Evolutionary conservation across 768 basidiomycete genomes (phyloP).

Genomic region (Phanerochaete carnosa): DNA sequence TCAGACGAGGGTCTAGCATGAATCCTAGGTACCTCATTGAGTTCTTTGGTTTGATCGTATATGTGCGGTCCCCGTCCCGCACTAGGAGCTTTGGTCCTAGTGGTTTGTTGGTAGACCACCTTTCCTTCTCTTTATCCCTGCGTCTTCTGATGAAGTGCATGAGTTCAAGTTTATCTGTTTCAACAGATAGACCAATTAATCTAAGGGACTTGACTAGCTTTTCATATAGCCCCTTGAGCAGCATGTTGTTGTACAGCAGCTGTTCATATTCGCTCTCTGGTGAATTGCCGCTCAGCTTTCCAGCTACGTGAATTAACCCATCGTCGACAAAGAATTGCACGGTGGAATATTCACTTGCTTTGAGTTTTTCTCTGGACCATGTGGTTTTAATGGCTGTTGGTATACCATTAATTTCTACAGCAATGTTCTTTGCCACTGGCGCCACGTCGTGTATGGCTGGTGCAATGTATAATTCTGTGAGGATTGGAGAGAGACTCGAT

Average conservation of each 20-base stretch:
- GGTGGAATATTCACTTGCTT: background rate
- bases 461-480: conserved; percentile 13
- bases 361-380: background rate
- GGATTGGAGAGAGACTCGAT: conserved; percentile 13
- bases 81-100: background rate
- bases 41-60: conserved; percentile 1
- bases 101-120: background rate
- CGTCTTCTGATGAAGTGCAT: conserved; percentile 11
- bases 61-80: conserved; percentile 4
- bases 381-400: background rate
- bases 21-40: conserved; percentile 15
- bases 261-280: background rate
- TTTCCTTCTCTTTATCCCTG: background rate
- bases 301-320: conserved; percentile 2
- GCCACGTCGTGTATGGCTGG: conserved; percentile 8
- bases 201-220: background rate
- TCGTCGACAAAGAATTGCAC: conserved; percentile 17
- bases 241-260: background rate
- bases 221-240: background rate
- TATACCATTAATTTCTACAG: too few species aligned
- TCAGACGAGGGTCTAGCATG: conserved; percentile 13
- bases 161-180: conserved; percentile 13
- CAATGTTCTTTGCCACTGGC: background rate
- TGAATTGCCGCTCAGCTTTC: background rate
- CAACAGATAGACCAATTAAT: conserved; percentile 6